These are phyloP conservation scores for Logfia minima DNA, from an alignment of 129 eudicot genomes.

Conservation along the genomic window DNA sequence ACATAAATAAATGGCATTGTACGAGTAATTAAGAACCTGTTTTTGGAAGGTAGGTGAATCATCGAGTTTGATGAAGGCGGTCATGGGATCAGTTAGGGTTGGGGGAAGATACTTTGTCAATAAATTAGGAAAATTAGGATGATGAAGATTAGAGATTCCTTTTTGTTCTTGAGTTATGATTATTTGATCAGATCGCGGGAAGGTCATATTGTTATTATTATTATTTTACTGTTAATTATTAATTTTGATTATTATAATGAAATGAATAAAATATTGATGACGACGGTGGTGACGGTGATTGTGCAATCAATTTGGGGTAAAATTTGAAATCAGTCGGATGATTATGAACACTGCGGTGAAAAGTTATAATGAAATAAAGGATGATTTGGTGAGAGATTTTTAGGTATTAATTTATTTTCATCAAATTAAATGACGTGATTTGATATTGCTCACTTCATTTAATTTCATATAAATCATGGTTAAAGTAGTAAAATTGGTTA, in stretches of 20 bases:
- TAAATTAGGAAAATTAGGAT: slow-evolving; percentile 30
- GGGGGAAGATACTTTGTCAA: slow-evolving; percentile 14
- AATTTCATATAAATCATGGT: too few relatives aligned
- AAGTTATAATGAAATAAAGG: neutral
- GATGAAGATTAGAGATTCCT: slow-evolving; percentile 1
- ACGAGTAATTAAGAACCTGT: slow-evolving; percentile 44
- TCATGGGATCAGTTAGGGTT: slow-evolving; percentile 40
- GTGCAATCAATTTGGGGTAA: neutral
- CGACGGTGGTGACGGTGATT: slow-evolving; percentile 26
- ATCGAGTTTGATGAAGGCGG: slow-evolving; percentile 80
- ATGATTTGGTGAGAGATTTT: neutral
- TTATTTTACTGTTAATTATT: neutral
- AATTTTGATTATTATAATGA: neutral
- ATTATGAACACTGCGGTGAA: slow-evolving; percentile 24
- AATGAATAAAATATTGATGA: neutral
- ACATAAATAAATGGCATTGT: neutral
- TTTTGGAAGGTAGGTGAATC: slow-evolving; percentile 96
- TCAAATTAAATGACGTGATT: too few relatives aligned
- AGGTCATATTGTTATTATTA: slow-evolving; percentile 23
- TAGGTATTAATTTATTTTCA: too few relatives aligned
- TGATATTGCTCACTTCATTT: too few relatives aligned
- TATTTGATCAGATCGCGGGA: slow-evolving; percentile 28
- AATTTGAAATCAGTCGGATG: neutral
- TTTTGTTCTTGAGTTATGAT: neutral
- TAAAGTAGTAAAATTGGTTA: too few relatives aligned